A percentile compares a stretch with the other conserved stretches of the same genome.
phyloP scores from a whole-genome alignment of 2,329 filamentous ascomycete species.

The Epichloe sylvatica region DNA sequence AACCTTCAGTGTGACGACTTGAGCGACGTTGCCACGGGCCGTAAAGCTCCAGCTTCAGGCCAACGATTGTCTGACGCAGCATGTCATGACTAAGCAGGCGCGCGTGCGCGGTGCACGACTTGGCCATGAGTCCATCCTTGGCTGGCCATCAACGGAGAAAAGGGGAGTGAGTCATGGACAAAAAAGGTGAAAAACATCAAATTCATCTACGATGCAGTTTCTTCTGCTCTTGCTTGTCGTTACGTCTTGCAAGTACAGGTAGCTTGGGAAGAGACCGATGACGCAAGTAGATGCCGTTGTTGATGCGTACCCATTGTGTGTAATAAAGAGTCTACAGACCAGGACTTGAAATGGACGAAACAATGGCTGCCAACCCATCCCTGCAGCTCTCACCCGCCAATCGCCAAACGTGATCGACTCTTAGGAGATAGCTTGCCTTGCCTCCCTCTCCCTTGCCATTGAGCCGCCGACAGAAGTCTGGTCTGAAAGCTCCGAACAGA shows the following conservation, averaged over 20 bases:
- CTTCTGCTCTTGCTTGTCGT: not conserved
- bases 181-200: not conserved
- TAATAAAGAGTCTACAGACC: no score
- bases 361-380: not conserved
- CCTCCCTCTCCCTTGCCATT: no score
- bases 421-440: no score
- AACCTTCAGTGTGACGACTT: not conserved
- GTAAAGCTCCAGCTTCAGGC: not conserved
- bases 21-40: not conserved
- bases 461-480: no score
- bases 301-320: not conserved
- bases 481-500: not conserved
- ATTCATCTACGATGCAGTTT: not conserved
- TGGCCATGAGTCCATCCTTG: not conserved
- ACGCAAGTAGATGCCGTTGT: not conserved
- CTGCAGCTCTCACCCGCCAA: not conserved
- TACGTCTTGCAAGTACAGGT: not conserved
- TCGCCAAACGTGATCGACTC: not conserved
- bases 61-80: not conserved
- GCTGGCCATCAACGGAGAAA: not conserved
- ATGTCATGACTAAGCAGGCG: constrained; percentile 2
- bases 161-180: not conserved
- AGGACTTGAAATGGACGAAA: not conserved
- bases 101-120: not conserved
- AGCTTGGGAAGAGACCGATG: not conserved